These are phyloP conservation scores for Chenopodium album DNA, from an alignment of 148 eudicot genomes.

Conservation along the genomic window DNA sequence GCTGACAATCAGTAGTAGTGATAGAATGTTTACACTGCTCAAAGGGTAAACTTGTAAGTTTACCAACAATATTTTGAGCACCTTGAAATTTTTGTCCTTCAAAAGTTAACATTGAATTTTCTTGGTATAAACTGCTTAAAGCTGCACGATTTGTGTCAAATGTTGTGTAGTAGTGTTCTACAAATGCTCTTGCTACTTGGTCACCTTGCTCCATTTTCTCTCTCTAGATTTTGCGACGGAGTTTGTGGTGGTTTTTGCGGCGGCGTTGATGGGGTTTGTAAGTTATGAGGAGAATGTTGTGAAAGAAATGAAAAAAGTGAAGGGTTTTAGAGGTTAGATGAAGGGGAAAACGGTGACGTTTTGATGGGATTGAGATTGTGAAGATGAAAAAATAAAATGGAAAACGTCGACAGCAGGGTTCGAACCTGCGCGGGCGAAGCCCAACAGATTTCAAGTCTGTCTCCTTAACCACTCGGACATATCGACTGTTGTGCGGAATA, in stretches of 20 bases:
- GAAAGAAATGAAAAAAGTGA: not conserved
- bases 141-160: constrained; percentile 56
- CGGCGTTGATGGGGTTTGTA: not conserved
- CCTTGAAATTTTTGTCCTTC: constrained; percentile 57
- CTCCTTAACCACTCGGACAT: constrained; percentile 91
- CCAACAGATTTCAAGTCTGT: constrained; percentile 93
- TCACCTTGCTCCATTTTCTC: constrained; percentile 15
- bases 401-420: constrained; percentile 96
- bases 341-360: not conserved
- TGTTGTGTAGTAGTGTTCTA: constrained; percentile 60
- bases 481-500: constrained; percentile 25
- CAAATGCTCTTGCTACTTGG: constrained; percentile 27
- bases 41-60: constrained; percentile 54
- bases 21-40: constrained; percentile 59
- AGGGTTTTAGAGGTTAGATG: constrained; percentile 9
- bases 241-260: not conserved
- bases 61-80: constrained; percentile 43
- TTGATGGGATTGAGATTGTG: not conserved
- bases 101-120: constrained; percentile 49
- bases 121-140: constrained; percentile 55
- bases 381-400: too few relatives aligned
- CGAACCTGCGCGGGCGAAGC: constrained; percentile 99
- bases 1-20: constrained; percentile 60
- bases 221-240: not conserved
- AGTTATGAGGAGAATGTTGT: not conserved